phyloP scores from a whole-genome alignment of 2,329 filamentous ascomycete species.

The Cladophialophora psammophila region DNA sequence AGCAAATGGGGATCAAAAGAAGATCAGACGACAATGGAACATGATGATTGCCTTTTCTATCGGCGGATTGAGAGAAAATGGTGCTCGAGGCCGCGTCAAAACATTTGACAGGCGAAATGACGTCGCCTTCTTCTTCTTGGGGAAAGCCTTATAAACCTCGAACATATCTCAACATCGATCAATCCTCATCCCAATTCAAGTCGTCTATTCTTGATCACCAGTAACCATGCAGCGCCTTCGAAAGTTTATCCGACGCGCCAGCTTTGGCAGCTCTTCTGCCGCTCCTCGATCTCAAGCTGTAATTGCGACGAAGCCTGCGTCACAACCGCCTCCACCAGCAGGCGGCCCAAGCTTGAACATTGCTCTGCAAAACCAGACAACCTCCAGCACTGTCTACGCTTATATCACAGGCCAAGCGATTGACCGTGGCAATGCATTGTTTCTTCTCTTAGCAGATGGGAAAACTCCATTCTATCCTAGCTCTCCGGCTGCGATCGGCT shows the following conservation, averaged over 20 bases:
- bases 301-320: constrained; percentile 19
- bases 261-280: not conserved
- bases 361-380: constrained; percentile 70
- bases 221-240: constrained; percentile 25
- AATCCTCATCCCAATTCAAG: not conserved
- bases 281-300: constrained; percentile 25
- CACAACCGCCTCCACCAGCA: constrained; percentile 15
- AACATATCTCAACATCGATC: constrained; percentile 10
- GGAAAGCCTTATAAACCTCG: constrained; percentile 6
- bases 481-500: constrained; percentile 59
- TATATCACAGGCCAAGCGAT: constrained; percentile 74
- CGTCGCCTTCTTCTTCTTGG: constrained; percentile 9
- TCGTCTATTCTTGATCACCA: not conserved
- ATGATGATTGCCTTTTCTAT: constrained; percentile 25
- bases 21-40: constrained; percentile 27
- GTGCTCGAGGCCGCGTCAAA: constrained; percentile 11
- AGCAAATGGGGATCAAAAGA: constrained; percentile 30
- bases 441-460: constrained; percentile 72
- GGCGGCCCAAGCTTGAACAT: constrained; percentile 62
- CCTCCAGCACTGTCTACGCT: constrained; percentile 67
- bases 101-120: constrained; percentile 10
- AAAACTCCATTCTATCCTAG: constrained; percentile 69
- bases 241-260: constrained; percentile 15
- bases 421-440: constrained; percentile 65
- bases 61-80: not conserved